Evolutionary conservation across 2,329 filamentous ascomycete genomes (phyloP).

Genomic region (Coleophoma cylindrospora): DNA sequence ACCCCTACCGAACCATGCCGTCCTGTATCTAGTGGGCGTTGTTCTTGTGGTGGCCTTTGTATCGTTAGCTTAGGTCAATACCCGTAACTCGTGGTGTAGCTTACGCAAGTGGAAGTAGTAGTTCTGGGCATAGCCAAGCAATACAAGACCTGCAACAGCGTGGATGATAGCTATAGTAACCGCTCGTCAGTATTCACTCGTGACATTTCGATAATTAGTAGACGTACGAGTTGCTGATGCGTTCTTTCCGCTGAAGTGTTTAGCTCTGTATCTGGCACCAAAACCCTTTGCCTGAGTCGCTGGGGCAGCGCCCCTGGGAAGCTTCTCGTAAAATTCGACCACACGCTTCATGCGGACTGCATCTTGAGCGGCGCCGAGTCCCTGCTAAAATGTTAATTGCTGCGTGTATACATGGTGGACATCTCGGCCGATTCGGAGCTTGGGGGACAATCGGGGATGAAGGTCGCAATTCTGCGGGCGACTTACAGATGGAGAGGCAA

Average conservation of each 20-base stretch:
- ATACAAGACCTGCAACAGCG: conserved; percentile 70
- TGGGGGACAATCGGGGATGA: no score
- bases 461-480: neutral
- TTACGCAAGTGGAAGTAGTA: conserved; percentile 99
- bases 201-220: conserved; percentile 1
- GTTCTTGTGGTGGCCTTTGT: conserved; percentile 98
- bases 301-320: conserved; percentile 87
- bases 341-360: conserved; percentile 97
- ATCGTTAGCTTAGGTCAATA: conserved; percentile 15
- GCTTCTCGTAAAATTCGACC: conserved; percentile 97
- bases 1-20: neutral
- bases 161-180: conserved; percentile 72
- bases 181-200: conserved; percentile 17
- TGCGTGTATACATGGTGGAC: no score
- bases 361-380: conserved; percentile 91
- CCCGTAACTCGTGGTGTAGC: conserved; percentile 30
- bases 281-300: conserved; percentile 77
- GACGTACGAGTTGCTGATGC: conserved; percentile 77
- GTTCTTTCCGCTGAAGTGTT: conserved; percentile 90
- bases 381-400: conserved; percentile 47
- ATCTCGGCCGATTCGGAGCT: neutral
- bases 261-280: conserved; percentile 80
- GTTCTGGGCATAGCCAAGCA: conserved; percentile 90
- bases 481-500: conserved; percentile 31
- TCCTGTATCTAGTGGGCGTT: conserved; percentile 75